Evolutionary conservation across 1,139 yeast genomes (phyloP), one percentile per base, ranked within the genome.

Genomic region (Debaryomyces udenii): DNA sequence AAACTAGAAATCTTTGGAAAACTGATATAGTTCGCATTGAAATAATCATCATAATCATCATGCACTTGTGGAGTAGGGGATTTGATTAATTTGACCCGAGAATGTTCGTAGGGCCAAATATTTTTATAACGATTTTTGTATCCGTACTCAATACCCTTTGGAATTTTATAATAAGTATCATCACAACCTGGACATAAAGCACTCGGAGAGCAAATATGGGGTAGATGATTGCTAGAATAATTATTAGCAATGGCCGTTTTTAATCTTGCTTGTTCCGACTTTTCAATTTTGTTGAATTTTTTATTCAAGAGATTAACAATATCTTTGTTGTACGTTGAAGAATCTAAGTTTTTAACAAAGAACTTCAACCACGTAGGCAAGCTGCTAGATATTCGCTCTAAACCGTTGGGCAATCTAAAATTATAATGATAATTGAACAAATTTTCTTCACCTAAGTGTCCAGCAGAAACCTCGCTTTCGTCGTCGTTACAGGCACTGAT

Each of bases 321-420:
- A 3, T 55, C 56, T n/a, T 61, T 55, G 17, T 17, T 24, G 18
- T 39, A 24, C 24, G 59, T 57, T 4, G 42, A 13, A 11, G 48
- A 32, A 14, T 46, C 37, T 44, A 68, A 63, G 11, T 15, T 30
- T 16, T 26, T 9, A 3, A 13, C 31, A 18, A 39, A 30, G 9
- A 63, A 65, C 30, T 56, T 52, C 32, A 81, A 53, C 86, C 86
- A 81, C 2, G 42, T 44, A 2, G 86, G 86, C 13, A 78, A 51
- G 15, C 53, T 53, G 22, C 55, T 50, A 10, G 39, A 33, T 34
- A 51, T 52, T 26, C 53, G 41, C 3, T 50, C 47, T 4, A 66
- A 57, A 26, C 51, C 51, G 2, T 59, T 51, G 1, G 80, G 77
- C 39, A 71, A 60, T 40, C 61, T 62, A 17, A 76, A 56, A 2